Conservation (phyloP, 352 stramenopile genomes). For the Globisporangium recalcitrans region DNA sequence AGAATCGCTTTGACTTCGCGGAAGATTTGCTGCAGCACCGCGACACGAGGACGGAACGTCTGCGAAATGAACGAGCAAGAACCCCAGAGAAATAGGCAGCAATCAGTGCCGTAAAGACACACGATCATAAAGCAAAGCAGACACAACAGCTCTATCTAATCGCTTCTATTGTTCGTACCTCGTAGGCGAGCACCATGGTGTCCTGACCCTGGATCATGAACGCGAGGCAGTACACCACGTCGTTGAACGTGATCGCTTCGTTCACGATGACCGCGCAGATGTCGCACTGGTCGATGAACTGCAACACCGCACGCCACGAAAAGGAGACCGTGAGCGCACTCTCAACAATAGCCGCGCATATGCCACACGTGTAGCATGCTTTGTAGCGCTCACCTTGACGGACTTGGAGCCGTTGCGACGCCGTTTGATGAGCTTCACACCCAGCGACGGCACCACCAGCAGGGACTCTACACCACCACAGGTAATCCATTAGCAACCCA, state of each 20-base stretch:
- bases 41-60: constrained; percentile 63
- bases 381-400: constrained; percentile 20
- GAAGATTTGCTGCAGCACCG: constrained; percentile 69
- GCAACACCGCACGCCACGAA: neutral
- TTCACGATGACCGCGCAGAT: constrained; percentile 76
- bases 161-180: constrained; percentile 33
- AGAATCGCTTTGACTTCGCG: constrained; percentile 45
- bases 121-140: neutral
- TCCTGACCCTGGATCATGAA: constrained; percentile 66
- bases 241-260: constrained; percentile 73
- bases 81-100: neutral
- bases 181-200: constrained; percentile 71
- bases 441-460: constrained; percentile 65
- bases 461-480: constrained; percentile 45
- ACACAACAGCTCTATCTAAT: no score
- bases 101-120: constrained; percentile 9
- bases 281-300: constrained; percentile 42
- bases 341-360: no score
- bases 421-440: constrained; percentile 65
- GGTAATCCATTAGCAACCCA: neutral
- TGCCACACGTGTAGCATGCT: no score
- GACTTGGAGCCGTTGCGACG: constrained; percentile 39
- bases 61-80: constrained; percentile 15
- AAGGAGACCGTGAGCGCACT: neutral
- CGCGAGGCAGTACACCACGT: constrained; percentile 78